Evolutionary conservation across 1,139 yeast species (phyloP), one percentile per base, ranked within the genome.

Genomic region (Candida labiduridarum): DNA sequence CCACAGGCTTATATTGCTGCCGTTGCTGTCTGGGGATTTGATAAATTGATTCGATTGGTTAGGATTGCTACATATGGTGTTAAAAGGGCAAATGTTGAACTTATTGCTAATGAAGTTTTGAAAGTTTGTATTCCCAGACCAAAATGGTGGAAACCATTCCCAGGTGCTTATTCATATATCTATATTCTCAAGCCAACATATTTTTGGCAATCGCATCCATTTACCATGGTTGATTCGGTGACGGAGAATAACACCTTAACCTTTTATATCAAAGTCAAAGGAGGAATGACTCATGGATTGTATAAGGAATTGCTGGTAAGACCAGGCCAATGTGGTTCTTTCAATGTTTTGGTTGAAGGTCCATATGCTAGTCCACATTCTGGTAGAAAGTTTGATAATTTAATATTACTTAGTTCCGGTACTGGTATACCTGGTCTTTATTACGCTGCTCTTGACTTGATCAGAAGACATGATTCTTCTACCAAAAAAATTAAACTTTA

Each of bases 191-290:
- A 72, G 40, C 70, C 79, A 42, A 63, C 76, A 56, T 76, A 76
- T 47, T 84, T 84, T 51, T 86, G 81, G 81, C 88, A 85, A 59
- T 78, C 85, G 0, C 89, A 84, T 60, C 89, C 89, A 0, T 84
- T 84, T 58, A 80, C 88, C 0, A 75, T 82, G 12, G 72, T 83
- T 25, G 67, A 66, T 66, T 52, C 67, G 52, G 57, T 65, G 52
- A 60, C 64, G 35, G 62, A 69, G 50, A 61, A 71, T 51, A 65
- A 74, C 61, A 60, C 72, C 59, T 58, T 78, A 4, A 63, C 67
- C 1, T 64, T 78, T 29, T 76, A 71, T 53, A 63, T 78, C 44
- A 78, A 76, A 57, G 76, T 76, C 10, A 80, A 79, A 55, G 65
- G 67, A 5, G 84, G 84, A 7, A 62, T 76, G 19, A 76, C 83